Conservation (phyloP, 202 grass and related monocot species). For the Zoysia matrella region DNA sequence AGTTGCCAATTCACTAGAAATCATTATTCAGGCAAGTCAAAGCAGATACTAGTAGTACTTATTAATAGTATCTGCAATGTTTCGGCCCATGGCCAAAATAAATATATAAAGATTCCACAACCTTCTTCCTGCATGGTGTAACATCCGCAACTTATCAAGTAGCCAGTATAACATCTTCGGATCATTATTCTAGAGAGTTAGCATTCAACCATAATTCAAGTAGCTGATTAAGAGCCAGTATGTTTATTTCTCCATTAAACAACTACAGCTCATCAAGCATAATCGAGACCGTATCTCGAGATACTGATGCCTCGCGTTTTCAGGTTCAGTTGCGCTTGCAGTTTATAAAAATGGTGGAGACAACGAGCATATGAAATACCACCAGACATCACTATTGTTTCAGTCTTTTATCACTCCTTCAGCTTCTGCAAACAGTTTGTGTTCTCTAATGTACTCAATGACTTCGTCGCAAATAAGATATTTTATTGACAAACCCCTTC, state of each 20-base stretch:
- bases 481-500: slow-evolving; percentile 66
- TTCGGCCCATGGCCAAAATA: neutral
- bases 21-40: neutral
- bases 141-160: no score
- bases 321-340: neutral
- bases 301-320: neutral
- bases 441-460: slow-evolving; percentile 76
- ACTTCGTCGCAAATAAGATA: slow-evolving; percentile 84
- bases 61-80: neutral
- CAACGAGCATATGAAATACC: neutral
- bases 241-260: neutral
- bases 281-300: neutral
- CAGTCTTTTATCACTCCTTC: slow-evolving; percentile 10
- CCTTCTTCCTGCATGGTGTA: neutral
- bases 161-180: no score
- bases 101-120: slow-evolving; percentile 6
- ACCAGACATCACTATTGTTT: neutral
- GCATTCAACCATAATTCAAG: neutral
- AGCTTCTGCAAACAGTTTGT: slow-evolving; percentile 54
- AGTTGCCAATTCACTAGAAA: neutral
- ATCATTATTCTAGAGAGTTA: neutral
- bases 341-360: neutral
- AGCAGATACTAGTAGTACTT: no score
- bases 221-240: neutral
- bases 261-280: neutral